Percentiles rank a stretch among this genome's conserved stretches.
These are phyloP conservation scores for Trichoderma gracile DNA, from an alignment of 2,329 filamentous ascomycete genomes.

Conservation along the genomic window DNA sequence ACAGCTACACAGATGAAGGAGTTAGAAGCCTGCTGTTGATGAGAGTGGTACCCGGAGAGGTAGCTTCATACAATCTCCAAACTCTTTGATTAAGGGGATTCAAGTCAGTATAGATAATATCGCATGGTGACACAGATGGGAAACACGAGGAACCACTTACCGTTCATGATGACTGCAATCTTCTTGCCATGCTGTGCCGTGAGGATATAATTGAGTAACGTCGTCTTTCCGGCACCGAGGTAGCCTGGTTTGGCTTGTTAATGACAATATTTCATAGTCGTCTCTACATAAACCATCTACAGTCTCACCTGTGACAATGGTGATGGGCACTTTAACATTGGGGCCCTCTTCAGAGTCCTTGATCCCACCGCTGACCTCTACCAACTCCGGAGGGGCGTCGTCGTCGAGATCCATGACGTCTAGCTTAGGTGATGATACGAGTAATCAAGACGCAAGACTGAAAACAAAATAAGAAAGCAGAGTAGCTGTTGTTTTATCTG, in stretches of 20 bases:
- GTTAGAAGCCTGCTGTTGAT: constrained; percentile 3
- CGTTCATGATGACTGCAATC: constrained; percentile 96
- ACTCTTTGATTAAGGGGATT: constrained; percentile 54
- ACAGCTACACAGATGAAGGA: constrained; percentile 58
- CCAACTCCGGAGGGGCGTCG: constrained; percentile 66
- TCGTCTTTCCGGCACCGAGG: constrained; percentile 93
- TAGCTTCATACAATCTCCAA: constrained; percentile 70
- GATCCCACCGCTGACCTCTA: constrained; percentile 46
- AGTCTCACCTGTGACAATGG: constrained; percentile 72
- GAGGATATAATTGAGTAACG: constrained; percentile 91
- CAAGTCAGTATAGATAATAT: neutral
- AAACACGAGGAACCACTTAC: constrained; percentile 37
- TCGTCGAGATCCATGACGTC: constrained; percentile 63
- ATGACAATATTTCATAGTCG: neutral
- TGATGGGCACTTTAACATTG: constrained; percentile 73
- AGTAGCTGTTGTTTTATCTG: too few relatives aligned
- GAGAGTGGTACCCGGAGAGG: constrained; percentile 1
- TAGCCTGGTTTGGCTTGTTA: constrained; percentile 62
- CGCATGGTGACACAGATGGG: neutral
- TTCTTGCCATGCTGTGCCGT: constrained; percentile 96
- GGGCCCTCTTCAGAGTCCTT: constrained; percentile 51
- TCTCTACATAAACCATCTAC: neutral
- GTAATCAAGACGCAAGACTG: neutral
- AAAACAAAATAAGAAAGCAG: neutral
- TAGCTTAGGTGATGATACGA: neutral